These are phyloP conservation scores for Cornus florida DNA, from an alignment of 148 eudicot species.

Conservation along the genomic window DNA sequence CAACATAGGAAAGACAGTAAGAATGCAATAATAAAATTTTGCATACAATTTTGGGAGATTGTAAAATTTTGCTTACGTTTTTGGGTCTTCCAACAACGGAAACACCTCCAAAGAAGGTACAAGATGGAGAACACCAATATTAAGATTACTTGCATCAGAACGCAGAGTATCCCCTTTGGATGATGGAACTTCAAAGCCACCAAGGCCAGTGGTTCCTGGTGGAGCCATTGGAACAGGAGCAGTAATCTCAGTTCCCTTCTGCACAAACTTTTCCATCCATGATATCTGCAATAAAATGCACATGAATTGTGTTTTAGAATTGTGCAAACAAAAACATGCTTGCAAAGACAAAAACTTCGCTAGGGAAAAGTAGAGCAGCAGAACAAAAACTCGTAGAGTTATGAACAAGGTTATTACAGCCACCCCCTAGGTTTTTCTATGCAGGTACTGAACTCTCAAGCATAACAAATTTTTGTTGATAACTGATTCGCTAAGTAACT, in stretches of 20 bases:
- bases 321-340: neutral
- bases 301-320: neutral
- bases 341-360: neutral
- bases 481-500: neutral
- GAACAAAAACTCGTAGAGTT: neutral
- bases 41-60: slow-evolving; percentile 60
- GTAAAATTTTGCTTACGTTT: slow-evolving; percentile 52
- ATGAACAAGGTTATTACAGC: neutral
- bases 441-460: neutral
- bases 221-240: slow-evolving; percentile 92
- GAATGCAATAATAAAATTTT: slow-evolving; percentile 12
- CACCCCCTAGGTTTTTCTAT: neutral
- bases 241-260: slow-evolving; percentile 83
- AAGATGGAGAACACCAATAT: slow-evolving; percentile 97
- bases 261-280: slow-evolving; percentile 99
- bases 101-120: slow-evolving; percentile 94
- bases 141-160: slow-evolving; percentile 88
- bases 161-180: slow-evolving; percentile 85
- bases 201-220: slow-evolving; percentile 90
- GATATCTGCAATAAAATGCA: slow-evolving; percentile 67
- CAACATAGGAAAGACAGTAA: neutral
- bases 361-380: neutral
- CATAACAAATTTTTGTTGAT: neutral
- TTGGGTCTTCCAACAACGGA: slow-evolving; percentile 76
- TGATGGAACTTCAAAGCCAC: slow-evolving; percentile 96